Evolutionary conservation across 352 stramenopile species (phyloP), one percentile per base, ranked within the genome.

Genomic region (Phytophthora sojae): DNA sequence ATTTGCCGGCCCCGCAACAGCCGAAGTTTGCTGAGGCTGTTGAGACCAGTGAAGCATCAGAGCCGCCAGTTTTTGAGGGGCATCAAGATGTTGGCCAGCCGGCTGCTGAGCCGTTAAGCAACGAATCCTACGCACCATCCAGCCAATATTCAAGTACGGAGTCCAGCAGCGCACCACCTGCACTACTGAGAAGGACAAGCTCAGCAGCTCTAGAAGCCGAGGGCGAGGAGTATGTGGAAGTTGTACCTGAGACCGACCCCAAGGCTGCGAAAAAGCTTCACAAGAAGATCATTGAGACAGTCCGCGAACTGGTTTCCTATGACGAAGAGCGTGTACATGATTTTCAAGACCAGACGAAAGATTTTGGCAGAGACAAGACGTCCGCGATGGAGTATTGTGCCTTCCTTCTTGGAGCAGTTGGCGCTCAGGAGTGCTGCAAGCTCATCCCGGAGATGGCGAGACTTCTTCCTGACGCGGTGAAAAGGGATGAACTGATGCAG

Each of bases 331-430:
- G 88, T 39, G 84, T 93, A 12, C 83, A 81, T 19, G 88, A 92
- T 56, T 95, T 95, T 55, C 88, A 93, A 50, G 86, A 93, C 26
- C 85, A 92, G 57, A 93, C 85, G 0, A 91, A 81, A 59, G 86
- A 95, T 61, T 95, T 93, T 73, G 88, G 88, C 4, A 80, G 84
- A 11, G 81, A 83, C 1, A 88, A 90, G 61, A 86, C 76, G 9
- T 84, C 83, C 45, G 85, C 82, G 0, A 91, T 83, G n/a, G 86
- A 93, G 47, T 93, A 93, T 61, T 91, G 84, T 44, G 83, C 88
- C 7, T 95, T 93, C 62, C 69, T 95, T 6, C 79, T 92, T 26
- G 85, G 88, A 3, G 82, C 83, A 8, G 71, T 95, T 25, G 88
- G 88, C 17, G 74, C 80, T 19, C 84, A 92, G 30, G 80, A 92